Evolutionary conservation across 345 rosid species (phyloP).

Genomic region (Xanthoceras sorbifolium): DNA sequence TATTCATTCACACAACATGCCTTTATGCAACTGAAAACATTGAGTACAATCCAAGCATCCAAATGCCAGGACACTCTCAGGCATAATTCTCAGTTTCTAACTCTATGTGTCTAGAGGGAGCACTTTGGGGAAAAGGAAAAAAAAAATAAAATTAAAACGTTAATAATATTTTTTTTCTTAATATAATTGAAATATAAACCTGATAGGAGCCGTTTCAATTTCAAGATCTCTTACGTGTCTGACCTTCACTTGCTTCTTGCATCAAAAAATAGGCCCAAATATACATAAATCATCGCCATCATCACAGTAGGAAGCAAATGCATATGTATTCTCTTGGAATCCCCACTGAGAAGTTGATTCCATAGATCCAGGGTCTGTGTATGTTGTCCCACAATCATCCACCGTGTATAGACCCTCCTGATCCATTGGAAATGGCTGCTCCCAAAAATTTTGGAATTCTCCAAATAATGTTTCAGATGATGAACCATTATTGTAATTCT

Average conservation of each 20-base stretch:
- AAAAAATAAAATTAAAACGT: no score
- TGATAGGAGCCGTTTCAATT: no score
- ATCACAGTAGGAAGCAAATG: background rate
- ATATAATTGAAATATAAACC: no score
- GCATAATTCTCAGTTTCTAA: no score
- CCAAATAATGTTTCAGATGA: background rate
- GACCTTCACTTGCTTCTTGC: background rate
- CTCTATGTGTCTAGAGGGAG: no score
- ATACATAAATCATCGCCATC: background rate
- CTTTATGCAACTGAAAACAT: background rate
- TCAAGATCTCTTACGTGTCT: background rate
- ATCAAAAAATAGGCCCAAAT: background rate
- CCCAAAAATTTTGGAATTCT: conserved; percentile 14
- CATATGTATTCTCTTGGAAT: background rate
- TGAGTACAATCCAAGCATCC: background rate
- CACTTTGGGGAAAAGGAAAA: no score
- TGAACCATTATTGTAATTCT: background rate
- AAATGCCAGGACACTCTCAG: background rate
- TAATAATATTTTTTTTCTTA: no score
- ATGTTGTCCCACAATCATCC: background rate
- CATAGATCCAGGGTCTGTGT: background rate
- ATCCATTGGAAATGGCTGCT: background rate
- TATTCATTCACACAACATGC: background rate
- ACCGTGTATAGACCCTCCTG: background rate
- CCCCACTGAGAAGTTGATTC: background rate